phyloP scores from a whole-genome alignment of 768 basidiomycete species.

The Fibroporia radiculosa region DNA sequence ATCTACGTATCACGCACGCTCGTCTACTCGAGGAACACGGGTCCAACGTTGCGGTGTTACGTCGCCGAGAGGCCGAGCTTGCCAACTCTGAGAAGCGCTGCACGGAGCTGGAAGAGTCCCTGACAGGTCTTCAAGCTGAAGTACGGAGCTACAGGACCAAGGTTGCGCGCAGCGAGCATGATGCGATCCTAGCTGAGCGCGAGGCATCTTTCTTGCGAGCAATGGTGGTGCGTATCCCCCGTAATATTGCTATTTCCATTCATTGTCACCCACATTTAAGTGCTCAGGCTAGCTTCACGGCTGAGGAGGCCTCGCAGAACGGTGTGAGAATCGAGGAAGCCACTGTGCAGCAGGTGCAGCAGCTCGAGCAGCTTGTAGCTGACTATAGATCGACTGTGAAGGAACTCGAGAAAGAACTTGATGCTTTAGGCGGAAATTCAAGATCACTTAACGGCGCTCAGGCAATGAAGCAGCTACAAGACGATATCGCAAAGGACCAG shows the following conservation, averaged over 20 bases:
- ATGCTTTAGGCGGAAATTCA: conserved; percentile 33
- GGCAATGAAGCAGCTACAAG: conserved; percentile 31
- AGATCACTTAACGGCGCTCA: conserved; percentile 11
- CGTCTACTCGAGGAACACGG: conserved; percentile 64
- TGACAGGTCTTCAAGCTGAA: conserved; percentile 29
- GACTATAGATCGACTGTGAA: conserved; percentile 48
- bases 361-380: conserved; percentile 47
- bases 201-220: conserved; percentile 64
- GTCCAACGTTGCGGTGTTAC: conserved; percentile 43
- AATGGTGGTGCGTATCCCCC: conserved; percentile 43
- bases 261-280: background rate
- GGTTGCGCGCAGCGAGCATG: conserved; percentile 29
- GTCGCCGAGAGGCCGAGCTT: conserved; percentile 46
- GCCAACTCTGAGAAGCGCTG: conserved; percentile 29
- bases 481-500: conserved; percentile 31
- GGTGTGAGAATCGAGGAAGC: conserved; percentile 25
- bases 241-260: background rate
- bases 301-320: conserved; percentile 41
- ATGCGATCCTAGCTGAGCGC: conserved; percentile 39
- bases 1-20: conserved; percentile 55
- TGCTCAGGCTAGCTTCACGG: conserved; percentile 51
- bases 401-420: conserved; percentile 40
- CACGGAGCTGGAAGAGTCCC: conserved; percentile 4
- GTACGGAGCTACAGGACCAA: conserved; percentile 33
- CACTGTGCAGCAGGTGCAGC: conserved; percentile 36